Percentiles rank a stretch among this genome's conserved stretches.
Conservation (phyloP, 495 filamentous ascomycete genomes). For the Penicillium alfredii region DNA sequence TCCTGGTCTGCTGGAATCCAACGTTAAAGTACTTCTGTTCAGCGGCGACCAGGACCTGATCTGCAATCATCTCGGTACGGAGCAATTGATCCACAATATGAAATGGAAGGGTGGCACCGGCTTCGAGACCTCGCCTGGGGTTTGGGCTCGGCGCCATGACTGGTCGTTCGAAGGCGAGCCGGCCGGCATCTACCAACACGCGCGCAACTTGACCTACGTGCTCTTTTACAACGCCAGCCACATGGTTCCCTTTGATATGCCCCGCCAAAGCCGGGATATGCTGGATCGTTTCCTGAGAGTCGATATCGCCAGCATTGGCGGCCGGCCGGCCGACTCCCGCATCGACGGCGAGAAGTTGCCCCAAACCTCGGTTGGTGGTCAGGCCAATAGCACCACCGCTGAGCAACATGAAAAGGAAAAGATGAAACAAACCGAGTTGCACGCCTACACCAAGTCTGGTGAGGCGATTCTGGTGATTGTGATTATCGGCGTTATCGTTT, state of each 20-base stretch:
- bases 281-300: constrained; percentile 93
- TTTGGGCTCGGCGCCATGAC: constrained; percentile 82
- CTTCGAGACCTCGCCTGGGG: constrained; percentile 83
- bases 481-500: constrained; percentile 64
- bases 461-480: constrained; percentile 87
- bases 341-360: constrained; percentile 85
- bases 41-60: constrained; percentile 92
- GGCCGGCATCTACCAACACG: constrained; percentile 89
- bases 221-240: constrained; percentile 93
- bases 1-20: constrained; percentile 63
- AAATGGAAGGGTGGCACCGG: constrained; percentile 85
- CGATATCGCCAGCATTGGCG: constrained; percentile 87
- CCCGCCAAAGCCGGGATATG: constrained; percentile 88
- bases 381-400: constrained; percentile 70
- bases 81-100: constrained; percentile 85
- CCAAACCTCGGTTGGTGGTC: constrained; percentile 80
- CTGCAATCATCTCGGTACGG: constrained; percentile 95
- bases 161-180: constrained; percentile 93
- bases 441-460: constrained; percentile 86
- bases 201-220: constrained; percentile 91
- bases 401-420: constrained; percentile 68
- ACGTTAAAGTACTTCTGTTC: constrained; percentile 77
- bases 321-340: constrained; percentile 71
- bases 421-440: constrained; percentile 81
- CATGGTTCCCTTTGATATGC: constrained; percentile 95